Conservation (phyloP, 257 asterid genomes). For the Misopates orontium region DNA sequence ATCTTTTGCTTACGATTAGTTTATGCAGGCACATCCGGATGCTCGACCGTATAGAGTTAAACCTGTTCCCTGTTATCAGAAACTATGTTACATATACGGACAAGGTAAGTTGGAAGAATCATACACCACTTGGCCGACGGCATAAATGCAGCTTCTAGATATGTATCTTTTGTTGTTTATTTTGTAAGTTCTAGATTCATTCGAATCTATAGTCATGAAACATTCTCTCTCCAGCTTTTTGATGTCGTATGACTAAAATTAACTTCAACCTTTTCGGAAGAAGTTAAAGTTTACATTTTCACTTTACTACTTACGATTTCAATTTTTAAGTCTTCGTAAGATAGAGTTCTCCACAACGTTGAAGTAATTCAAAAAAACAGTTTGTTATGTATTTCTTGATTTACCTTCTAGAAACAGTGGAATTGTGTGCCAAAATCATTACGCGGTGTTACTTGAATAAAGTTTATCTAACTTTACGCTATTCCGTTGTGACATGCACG, state of each 20-base stretch:
- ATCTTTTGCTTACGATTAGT: conserved; percentile 12
- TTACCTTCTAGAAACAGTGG: background rate
- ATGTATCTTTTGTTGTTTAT: conserved; percentile 18
- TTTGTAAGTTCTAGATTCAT: background rate
- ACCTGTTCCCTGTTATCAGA: conserved; percentile 39
- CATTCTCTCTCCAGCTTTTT: background rate
- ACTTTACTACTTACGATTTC: too few relatives aligned
- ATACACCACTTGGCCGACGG: conserved; percentile 20
- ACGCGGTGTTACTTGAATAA: too few relatives aligned
- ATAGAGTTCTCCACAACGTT: background rate
- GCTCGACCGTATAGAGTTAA: conserved; percentile 44
- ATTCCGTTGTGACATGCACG: background rate
- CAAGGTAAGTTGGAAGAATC: conserved; percentile 34
- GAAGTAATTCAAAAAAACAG: background rate
- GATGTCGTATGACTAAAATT: background rate
- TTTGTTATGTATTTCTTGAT: background rate
- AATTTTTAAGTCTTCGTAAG: background rate
- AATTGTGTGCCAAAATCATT: background rate
- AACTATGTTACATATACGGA: conserved; percentile 40
- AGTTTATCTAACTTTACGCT: background rate
- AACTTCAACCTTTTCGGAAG: background rate
- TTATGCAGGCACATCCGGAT: conserved; percentile 43
- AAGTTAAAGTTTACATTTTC: too few relatives aligned
- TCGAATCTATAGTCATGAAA: background rate
- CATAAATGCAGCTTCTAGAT: conserved; percentile 24